Evolutionary conservation across 1,284 basidiomycete species (phyloP).

Genomic region (Pseudozyma thailandica): DNA sequence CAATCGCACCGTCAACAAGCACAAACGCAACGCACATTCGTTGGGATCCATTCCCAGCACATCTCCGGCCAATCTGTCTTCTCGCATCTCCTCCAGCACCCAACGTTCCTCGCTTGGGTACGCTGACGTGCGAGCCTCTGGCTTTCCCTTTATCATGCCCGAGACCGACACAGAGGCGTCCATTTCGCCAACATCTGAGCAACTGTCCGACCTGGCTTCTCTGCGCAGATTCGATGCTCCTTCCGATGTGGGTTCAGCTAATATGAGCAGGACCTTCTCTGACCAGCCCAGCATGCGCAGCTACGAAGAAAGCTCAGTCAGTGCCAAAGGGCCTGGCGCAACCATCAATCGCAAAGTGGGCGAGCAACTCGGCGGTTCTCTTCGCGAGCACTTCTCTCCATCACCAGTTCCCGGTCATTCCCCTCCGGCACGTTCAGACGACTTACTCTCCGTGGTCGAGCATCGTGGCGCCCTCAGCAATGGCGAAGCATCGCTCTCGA

Average conservation of each 20-base stretch:
- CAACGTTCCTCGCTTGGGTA: conserved; percentile 35
- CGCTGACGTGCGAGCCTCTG: conserved; percentile 38
- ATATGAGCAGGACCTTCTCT: conserved; percentile 25
- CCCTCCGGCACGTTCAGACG: conserved; percentile 4
- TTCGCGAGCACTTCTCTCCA: conserved; percentile 27
- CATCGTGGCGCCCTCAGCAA: conserved; percentile 9
- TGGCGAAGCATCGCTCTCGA: not conserved
- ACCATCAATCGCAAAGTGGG: conserved; percentile 29
- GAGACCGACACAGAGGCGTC: conserved; percentile 40
- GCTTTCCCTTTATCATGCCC: conserved; percentile 51
- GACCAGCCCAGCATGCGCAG: conserved; percentile 36
- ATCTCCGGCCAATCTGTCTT: conserved; percentile 28
- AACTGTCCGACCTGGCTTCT: conserved; percentile 26
- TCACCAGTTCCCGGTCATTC: conserved; percentile 4
- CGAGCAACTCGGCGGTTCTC: conserved; percentile 27
- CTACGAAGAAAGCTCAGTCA: conserved; percentile 40
- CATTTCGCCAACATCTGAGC: conserved; percentile 29
- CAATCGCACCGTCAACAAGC: not conserved
- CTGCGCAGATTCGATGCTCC: conserved; percentile 22
- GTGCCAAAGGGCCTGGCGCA: conserved; percentile 33
- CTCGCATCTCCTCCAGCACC: conserved; percentile 4
- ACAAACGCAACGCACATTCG: conserved; percentile 35
- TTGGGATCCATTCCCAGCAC: conserved; percentile 41
- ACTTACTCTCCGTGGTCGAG: conserved; percentile 9
- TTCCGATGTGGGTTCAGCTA: conserved; percentile 22